Evolutionary conservation across 257 asterid genomes (phyloP).

Genomic region (Jacaranda copaia): DNA sequence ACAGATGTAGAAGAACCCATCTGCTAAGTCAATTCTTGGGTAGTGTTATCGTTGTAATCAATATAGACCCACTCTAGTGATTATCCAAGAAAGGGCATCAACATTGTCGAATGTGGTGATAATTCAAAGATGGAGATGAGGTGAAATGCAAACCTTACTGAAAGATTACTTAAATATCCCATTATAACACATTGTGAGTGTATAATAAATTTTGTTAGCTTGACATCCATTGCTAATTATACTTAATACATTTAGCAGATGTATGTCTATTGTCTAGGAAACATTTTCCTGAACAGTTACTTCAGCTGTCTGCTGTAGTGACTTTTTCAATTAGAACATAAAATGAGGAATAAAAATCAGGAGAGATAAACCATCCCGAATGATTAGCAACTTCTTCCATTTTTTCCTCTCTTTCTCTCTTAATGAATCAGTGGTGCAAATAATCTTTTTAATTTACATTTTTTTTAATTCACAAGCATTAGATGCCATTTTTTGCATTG

Average conservation of each 20-base stretch:
- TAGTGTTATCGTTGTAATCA: too few species aligned
- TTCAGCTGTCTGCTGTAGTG: neutral
- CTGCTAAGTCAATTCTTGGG: too few species aligned
- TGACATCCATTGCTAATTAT: neutral
- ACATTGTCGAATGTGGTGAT: too few species aligned
- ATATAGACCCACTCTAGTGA: too few species aligned
- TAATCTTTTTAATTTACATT: neutral
- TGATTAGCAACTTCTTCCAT: neutral
- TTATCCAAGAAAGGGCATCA: too few species aligned
- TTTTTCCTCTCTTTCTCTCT: neutral
- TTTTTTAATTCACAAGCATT: slow-evolving; percentile 1
- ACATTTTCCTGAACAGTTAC: neutral
- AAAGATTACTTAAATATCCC: too few species aligned
- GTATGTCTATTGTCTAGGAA: neutral
- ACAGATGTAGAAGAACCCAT: too few species aligned
- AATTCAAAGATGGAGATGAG: too few species aligned
- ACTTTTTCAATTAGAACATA: neutral
- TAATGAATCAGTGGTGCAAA: neutral
- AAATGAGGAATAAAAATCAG: neutral
- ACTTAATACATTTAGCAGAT: neutral
- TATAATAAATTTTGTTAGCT: neutral
- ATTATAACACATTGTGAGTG: too few species aligned
- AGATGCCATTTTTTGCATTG: slow-evolving; percentile 3
- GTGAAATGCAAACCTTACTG: too few species aligned
- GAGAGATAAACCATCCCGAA: neutral